Evolutionary conservation across 1,284 basidiomycete genomes (phyloP).

Genomic region (Ceraceosorus bombacis): DNA sequence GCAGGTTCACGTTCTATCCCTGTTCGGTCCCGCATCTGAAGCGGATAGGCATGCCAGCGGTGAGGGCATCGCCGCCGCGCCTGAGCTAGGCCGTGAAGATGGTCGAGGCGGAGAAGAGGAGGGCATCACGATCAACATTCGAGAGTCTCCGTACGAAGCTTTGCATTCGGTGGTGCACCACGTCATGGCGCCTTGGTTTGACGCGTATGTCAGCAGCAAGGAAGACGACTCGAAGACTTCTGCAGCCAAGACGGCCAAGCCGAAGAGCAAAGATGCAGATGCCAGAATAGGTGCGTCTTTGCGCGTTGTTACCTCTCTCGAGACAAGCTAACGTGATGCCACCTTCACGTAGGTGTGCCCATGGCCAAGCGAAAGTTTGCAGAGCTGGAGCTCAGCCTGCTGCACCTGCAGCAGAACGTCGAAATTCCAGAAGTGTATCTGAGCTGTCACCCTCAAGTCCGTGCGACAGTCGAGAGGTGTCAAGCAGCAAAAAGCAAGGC

Average conservation of each 20-base stretch:
- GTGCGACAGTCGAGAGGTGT: slow-evolving; percentile 62
- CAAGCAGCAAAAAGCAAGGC: slow-evolving; percentile 59
- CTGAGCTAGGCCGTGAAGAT: neutral
- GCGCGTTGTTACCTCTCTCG: neutral
- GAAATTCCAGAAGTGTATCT: slow-evolving; percentile 96
- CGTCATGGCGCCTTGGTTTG: slow-evolving; percentile 96
- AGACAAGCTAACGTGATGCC: neutral
- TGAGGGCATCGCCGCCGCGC: slow-evolving; percentile 5
- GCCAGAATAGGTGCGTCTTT: slow-evolving; percentile 66
- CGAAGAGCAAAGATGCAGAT: slow-evolving; percentile 42
- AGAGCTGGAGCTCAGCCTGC: slow-evolving; percentile 87
- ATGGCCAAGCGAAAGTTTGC: slow-evolving; percentile 99
- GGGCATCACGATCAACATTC: slow-evolving; percentile 10
- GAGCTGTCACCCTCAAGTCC: slow-evolving; percentile 80
- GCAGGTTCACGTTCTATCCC: slow-evolving; percentile 84
- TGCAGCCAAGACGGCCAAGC: neutral
- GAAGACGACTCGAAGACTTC: slow-evolving; percentile 24
- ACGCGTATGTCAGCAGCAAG: slow-evolving; percentile 71
- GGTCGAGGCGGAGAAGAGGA: neutral
- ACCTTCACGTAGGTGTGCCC: slow-evolving; percentile 65
- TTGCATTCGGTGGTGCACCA: slow-evolving; percentile 91
- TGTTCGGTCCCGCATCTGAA: slow-evolving; percentile 74
- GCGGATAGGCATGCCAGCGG: slow-evolving; percentile 33
- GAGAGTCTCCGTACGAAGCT: slow-evolving; percentile 71
- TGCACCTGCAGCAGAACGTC: slow-evolving; percentile 96